phyloP scores from a whole-genome alignment of 2,329 filamentous ascomycete species.

The Colletotrichum aenigma region DNA sequence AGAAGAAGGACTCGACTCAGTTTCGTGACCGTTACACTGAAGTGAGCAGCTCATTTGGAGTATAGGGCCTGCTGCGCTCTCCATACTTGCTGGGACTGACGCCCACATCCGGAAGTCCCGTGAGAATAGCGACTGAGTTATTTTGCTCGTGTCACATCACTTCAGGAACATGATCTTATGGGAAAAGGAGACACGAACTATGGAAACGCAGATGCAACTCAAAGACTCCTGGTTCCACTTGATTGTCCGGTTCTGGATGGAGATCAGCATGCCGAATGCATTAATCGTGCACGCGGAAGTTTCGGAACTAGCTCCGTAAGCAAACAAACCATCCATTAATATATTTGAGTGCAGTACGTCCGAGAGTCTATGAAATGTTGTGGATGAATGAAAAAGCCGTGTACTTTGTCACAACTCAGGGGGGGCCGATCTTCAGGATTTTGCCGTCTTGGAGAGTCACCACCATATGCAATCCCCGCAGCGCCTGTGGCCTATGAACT shows the following conservation, averaged over 20 bases:
- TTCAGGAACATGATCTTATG: not conserved
- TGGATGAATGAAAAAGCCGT: not conserved
- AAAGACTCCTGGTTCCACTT: not conserved
- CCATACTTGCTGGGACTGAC: not conserved
- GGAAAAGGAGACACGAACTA: not conserved
- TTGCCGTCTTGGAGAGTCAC: conserved; percentile 6
- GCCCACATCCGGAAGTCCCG: not conserved
- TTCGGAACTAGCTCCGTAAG: not conserved
- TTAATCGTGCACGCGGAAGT: not conserved
- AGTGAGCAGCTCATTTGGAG: not conserved
- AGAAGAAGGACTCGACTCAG: not conserved
- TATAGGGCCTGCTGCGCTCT: not conserved
- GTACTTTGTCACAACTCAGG: not conserved
- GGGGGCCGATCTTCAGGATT: not conserved
- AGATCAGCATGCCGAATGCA: not conserved
- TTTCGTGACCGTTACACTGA: not conserved
- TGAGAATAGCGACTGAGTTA: not conserved
- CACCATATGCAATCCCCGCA: not conserved
- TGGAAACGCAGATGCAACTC: not conserved
- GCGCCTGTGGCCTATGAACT: conserved; percentile 26
- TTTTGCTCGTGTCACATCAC: not conserved
- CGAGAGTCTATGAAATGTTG: not conserved
- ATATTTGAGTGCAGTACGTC: not conserved
- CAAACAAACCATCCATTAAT: not conserved
- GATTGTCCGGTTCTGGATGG: not conserved